A percentile compares a stretch with the other conserved stretches of the same genome.
phyloP scores from a whole-genome alignment of 177 flowering plant genomes.

The Telopea speciosissima region DNA sequence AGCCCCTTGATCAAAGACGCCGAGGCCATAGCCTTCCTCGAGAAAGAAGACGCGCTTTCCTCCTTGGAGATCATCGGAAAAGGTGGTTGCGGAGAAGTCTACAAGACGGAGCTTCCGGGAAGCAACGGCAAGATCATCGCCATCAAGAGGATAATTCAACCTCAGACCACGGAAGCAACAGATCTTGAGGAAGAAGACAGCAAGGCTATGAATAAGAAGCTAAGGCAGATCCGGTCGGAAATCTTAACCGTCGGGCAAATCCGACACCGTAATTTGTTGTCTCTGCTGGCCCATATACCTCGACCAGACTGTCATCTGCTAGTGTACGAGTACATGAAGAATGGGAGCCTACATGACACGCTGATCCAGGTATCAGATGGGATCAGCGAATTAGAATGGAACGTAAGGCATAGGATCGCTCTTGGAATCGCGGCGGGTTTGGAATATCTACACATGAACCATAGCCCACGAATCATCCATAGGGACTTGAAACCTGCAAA shows the following conservation, averaged over 20 bases:
- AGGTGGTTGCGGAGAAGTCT: conserved; percentile 95
- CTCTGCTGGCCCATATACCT: conserved; percentile 68
- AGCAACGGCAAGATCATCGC: conserved; percentile 62
- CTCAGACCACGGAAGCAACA: conserved; percentile 36
- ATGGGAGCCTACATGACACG: conserved; percentile 79
- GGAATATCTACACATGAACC: conserved; percentile 71
- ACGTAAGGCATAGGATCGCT: conserved; percentile 47
- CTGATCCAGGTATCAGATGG: conserved; percentile 43
- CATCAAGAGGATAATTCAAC: conserved; percentile 67
- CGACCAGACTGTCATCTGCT: conserved; percentile 77
- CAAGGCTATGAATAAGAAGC: conserved; percentile 45
- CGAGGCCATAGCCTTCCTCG: conserved; percentile 67
- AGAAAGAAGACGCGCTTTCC: conserved; percentile 62
- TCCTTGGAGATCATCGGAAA: conserved; percentile 57
- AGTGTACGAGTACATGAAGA: conserved; percentile 87
- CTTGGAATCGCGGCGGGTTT: conserved; percentile 76
- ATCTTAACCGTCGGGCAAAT: conserved; percentile 78
- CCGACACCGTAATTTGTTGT: conserved; percentile 74
- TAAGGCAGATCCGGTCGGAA: conserved; percentile 88
- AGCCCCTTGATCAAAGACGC: conserved; percentile 64
- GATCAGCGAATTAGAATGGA: conserved; percentile 57
- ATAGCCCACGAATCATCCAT: conserved; percentile 72
- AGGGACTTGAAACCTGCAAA: conserved; percentile 90
- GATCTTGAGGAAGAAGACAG: conserved; percentile 64
- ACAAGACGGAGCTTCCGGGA: conserved; percentile 61